Evolutionary conservation across 768 basidiomycete genomes (phyloP).

Genomic region (Mycena indigotica): DNA sequence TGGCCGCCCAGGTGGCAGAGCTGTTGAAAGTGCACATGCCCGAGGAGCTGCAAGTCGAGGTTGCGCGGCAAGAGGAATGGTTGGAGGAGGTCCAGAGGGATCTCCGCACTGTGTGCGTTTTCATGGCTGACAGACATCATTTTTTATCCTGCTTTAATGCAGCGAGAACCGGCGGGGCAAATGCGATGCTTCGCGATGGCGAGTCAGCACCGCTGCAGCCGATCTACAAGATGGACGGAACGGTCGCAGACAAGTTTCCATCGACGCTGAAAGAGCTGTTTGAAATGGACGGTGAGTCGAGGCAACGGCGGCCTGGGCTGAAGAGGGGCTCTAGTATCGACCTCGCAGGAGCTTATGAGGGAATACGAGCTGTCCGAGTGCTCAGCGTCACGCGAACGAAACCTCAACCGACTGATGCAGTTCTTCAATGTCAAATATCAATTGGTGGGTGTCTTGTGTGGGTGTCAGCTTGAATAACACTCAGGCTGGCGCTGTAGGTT

Average conservation of each 20-base stretch:
- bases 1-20: slow-evolving; percentile 50
- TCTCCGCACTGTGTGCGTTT: slow-evolving; percentile 63
- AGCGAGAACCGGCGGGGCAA: slow-evolving; percentile 63
- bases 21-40: slow-evolving; percentile 52
- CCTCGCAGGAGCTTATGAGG: slow-evolving; percentile 29
- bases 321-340: slow-evolving; percentile 16
- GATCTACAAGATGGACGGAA: slow-evolving; percentile 51
- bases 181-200: slow-evolving; percentile 49
- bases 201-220: slow-evolving; percentile 45
- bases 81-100: slow-evolving; percentile 48
- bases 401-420: slow-evolving; percentile 41
- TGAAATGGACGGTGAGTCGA: slow-evolving; percentile 47
- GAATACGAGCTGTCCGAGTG: slow-evolving; percentile 34
- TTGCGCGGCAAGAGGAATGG: slow-evolving; percentile 45
- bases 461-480: neutral
- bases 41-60: slow-evolving; percentile 48
- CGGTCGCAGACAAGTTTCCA: slow-evolving; percentile 52
- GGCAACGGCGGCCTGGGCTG: neutral
- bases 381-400: slow-evolving; percentile 34
- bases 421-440: slow-evolving; percentile 38
- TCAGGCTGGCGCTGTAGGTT: neutral
- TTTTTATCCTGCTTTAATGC: neutral
- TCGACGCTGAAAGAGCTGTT: slow-evolving; percentile 55
- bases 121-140: neutral
- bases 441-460: slow-evolving; percentile 31